These are phyloP conservation scores for Pseudoneurospora amorphoporcata DNA, from an alignment of 495 filamentous ascomycete genomes.

Conservation along the genomic window DNA sequence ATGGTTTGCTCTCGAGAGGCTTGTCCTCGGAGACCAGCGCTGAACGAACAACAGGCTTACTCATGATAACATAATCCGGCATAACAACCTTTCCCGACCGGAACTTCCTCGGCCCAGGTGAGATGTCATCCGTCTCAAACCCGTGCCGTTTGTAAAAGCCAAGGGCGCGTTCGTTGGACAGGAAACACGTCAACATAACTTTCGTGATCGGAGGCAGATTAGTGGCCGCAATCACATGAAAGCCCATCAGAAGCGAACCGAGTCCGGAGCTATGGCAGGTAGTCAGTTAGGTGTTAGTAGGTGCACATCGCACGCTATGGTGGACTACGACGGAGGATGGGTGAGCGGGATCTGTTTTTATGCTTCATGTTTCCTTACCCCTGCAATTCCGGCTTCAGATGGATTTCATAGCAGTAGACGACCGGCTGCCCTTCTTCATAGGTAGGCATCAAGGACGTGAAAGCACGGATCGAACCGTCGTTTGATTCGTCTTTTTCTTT, in stretches of 20 bases:
- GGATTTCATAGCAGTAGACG: slow-evolving; percentile 83
- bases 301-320: not conserved
- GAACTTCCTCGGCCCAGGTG: slow-evolving; percentile 50
- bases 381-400: slow-evolving; percentile 48
- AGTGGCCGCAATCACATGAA: slow-evolving; percentile 29
- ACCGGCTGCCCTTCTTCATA: slow-evolving; percentile 67
- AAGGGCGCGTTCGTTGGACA: slow-evolving; percentile 49
- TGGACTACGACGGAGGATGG: too few species aligned
- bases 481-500: slow-evolving; percentile 19
- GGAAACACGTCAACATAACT: slow-evolving; percentile 79
- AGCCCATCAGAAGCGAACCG: slow-evolving; percentile 32
- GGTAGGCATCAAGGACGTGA: slow-evolving; percentile 75
- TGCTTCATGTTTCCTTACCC: slow-evolving; percentile 17
- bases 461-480: slow-evolving; percentile 40
- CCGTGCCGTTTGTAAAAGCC: slow-evolving; percentile 60
- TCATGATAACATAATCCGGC: slow-evolving; percentile 63
- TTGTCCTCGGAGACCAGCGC: not conserved
- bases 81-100: slow-evolving; percentile 54
- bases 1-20: not conserved
- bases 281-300: not conserved
- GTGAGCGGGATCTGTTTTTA: not conserved
- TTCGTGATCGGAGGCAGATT: slow-evolving; percentile 50
- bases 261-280: slow-evolving; percentile 33
- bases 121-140: slow-evolving; percentile 56
- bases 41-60: slow-evolving; percentile 36